Evolutionary conservation across 1,284 basidiomycete genomes (phyloP).

Genomic region (Cutaneotrichosporon mucoides): DNA sequence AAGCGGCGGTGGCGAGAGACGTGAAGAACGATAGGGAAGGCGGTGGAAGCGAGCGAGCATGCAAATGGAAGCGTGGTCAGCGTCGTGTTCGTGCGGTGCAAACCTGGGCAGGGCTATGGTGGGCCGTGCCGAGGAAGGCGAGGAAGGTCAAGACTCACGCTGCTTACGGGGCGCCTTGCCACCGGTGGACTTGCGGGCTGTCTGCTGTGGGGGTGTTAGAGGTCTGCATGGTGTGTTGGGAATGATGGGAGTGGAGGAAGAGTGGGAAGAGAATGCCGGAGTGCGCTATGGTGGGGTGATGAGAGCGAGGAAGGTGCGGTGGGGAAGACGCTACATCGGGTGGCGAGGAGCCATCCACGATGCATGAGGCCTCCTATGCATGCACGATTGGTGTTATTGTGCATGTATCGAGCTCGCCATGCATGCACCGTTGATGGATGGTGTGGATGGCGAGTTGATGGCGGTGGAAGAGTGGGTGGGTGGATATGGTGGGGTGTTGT

Average conservation of each 20-base stretch:
- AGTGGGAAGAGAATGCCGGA: background rate
- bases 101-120: background rate
- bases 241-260: background rate
- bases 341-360: background rate
- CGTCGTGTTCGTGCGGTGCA: background rate
- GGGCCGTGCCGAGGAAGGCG: background rate
- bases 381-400: background rate
- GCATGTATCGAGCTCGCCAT: background rate
- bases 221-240: background rate
- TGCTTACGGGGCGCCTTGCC: slow-evolving; percentile 57
- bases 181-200: slow-evolving; percentile 63
- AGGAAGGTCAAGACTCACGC: slow-evolving; percentile 35
- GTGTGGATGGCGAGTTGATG: slow-evolving; percentile 7
- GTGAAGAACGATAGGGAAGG: background rate
- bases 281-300: background rate
- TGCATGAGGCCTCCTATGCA: background rate
- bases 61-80: slow-evolving; percentile 7
- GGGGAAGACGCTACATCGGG: background rate
- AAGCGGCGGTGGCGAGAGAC: background rate
- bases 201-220: slow-evolving; percentile 52
- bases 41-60: background rate
- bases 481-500: background rate
- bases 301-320: background rate
- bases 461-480: background rate
- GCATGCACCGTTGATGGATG: background rate